Evolutionary conservation across 129 eudicot species (phyloP).

Genomic region (Cynara cardunculus): DNA sequence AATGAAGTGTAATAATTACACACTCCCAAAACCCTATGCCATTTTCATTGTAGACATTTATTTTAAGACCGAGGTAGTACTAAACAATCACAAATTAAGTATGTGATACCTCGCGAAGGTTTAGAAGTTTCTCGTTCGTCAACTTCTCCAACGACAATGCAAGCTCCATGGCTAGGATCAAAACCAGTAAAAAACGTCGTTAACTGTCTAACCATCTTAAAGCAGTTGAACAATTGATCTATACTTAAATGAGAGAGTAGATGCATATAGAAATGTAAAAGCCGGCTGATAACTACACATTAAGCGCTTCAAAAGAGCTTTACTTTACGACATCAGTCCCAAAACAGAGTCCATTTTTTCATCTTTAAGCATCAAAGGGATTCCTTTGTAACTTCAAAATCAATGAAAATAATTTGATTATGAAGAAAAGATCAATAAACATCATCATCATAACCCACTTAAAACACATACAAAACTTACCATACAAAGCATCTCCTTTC

Average conservation of each 20-base stretch:
- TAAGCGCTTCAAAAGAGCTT: background rate
- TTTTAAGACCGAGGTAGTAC: background rate
- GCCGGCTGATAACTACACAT: background rate
- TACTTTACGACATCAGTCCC: background rate
- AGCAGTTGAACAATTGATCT: background rate
- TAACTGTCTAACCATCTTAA: background rate
- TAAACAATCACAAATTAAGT: constrained; percentile 1
- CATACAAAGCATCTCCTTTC: constrained; percentile 91
- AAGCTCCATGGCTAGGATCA: constrained; percentile 79
- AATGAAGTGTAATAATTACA: background rate
- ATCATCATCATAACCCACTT: background rate
- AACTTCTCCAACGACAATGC: constrained; percentile 90
- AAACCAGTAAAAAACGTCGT: background rate
- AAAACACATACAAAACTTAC: constrained; percentile 34
- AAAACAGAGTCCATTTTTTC: background rate
- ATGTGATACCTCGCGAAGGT: constrained; percentile 60
- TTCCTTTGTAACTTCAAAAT: background rate
- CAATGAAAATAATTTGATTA: background rate
- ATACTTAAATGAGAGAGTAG: background rate
- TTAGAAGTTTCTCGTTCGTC: constrained; percentile 83
- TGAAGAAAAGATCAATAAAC: background rate
- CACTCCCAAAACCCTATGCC: background rate
- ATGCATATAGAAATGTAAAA: background rate
- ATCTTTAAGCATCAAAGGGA: background rate
- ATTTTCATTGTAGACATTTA: background rate